These are phyloP conservation scores for Hymenoscyphus fructigenus DNA, from an alignment of 2,329 filamentous ascomycete genomes.

Conservation along the genomic window DNA sequence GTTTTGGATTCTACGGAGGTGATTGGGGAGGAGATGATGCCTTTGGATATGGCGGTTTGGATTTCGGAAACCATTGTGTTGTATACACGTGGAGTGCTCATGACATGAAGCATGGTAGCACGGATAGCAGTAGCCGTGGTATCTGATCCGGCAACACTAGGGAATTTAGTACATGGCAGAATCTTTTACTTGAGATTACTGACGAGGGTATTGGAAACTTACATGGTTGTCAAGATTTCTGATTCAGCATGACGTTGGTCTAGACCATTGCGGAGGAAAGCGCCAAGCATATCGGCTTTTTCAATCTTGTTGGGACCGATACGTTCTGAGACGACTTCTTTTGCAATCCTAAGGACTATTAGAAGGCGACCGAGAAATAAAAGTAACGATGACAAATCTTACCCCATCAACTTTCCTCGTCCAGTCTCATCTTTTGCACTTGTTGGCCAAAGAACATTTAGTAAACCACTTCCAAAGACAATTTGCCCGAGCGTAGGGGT, in stretches of 20 bases:
- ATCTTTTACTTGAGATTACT: neutral
- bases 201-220: neutral
- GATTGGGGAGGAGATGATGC: constrained; percentile 2
- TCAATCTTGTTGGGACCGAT: constrained; percentile 31
- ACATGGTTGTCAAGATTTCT: constrained; percentile 32
- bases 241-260: constrained; percentile 9
- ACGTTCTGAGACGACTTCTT: constrained; percentile 34
- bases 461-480: neutral
- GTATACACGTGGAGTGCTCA: constrained; percentile 21
- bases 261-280: constrained; percentile 37
- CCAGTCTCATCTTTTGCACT: neutral
- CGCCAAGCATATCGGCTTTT: constrained; percentile 52
- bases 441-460: constrained; percentile 1
- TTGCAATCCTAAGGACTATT: neutral
- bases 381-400: neutral
- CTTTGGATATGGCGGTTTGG: neutral
- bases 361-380: neutral
- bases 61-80: neutral
- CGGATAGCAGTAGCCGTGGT: constrained; percentile 55
- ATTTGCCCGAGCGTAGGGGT: neutral
- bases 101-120: constrained; percentile 20
- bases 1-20: constrained; percentile 41
- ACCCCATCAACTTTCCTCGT: constrained; percentile 1
- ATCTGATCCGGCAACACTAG: constrained; percentile 53
- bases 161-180: neutral